Conservation (phyloP, 306 rosid genomes). For the Trifolium pratense region DNA sequence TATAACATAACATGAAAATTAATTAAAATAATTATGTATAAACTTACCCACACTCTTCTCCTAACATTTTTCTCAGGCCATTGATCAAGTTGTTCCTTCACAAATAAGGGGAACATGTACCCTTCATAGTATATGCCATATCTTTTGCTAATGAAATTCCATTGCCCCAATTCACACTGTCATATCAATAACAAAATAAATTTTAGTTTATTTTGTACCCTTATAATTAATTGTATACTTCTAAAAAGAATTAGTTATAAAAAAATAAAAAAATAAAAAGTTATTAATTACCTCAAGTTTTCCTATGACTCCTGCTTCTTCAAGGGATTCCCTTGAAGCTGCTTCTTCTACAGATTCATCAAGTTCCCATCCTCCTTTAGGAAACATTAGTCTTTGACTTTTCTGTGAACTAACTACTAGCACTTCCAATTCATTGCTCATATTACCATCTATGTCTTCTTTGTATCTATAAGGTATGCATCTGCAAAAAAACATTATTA, state of each 20-base stretch:
- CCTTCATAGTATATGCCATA: slow-evolving; percentile 86
- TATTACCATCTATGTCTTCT: slow-evolving; percentile 50
- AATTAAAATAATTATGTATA: not conserved
- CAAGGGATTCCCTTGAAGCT: slow-evolving; percentile 88
- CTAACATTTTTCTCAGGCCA: slow-evolving; percentile 92
- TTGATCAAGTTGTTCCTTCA: slow-evolving; percentile 80
- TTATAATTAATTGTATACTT: no score
- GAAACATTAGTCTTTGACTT: slow-evolving; percentile 78
- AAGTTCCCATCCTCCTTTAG: slow-evolving; percentile 99
- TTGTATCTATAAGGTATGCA: slow-evolving; percentile 92
- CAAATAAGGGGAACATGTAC: slow-evolving; percentile 88
- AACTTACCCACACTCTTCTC: slow-evolving; percentile 79
- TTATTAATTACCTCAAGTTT: slow-evolving; percentile 63
- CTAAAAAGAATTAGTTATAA: no score
- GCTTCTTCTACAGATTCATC: slow-evolving; percentile 96
- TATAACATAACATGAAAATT: not conserved
- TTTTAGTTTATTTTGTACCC: not conserved
- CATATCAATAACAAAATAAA: not conserved
- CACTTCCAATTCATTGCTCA: slow-evolving; percentile 66
- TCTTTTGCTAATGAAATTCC: slow-evolving; percentile 93
- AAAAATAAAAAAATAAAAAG: no score
- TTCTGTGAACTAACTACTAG: slow-evolving; percentile 91
- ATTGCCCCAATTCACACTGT: slow-evolving; percentile 85
- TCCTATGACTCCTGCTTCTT: slow-evolving; percentile 95
- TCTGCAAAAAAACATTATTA: slow-evolving; percentile 47